These are phyloP conservation scores for Calonectria hawksworthii DNA, from an alignment of 2,329 filamentous ascomycete species.

Conservation along the genomic window DNA sequence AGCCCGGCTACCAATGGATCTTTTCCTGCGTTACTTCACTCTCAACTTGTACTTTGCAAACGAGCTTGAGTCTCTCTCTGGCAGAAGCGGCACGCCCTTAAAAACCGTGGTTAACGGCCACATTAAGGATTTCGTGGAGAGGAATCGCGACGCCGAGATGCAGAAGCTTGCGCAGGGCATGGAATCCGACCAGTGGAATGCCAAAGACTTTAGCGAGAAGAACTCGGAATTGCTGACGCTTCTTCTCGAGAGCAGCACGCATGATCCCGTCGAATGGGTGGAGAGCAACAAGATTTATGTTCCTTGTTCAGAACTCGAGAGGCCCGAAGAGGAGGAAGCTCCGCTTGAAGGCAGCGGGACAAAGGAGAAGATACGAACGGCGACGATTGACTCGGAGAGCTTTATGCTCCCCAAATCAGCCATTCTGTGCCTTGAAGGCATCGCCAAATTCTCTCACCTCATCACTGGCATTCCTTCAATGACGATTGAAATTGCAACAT, in stretches of 20 bases:
- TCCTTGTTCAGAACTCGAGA: slow-evolving; percentile 57
- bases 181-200: slow-evolving; percentile 85
- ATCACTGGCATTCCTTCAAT: slow-evolving; percentile 90
- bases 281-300: slow-evolving; percentile 72
- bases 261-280: slow-evolving; percentile 77
- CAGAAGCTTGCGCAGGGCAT: slow-evolving; percentile 82
- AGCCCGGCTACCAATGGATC: slow-evolving; percentile 73
- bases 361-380: slow-evolving; percentile 78
- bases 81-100: slow-evolving; percentile 79
- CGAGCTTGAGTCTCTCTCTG: slow-evolving; percentile 88
- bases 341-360: slow-evolving; percentile 62
- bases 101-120: slow-evolving; percentile 87
- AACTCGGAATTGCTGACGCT: slow-evolving; percentile 72
- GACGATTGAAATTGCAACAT: slow-evolving; percentile 84
- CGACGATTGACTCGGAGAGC: slow-evolving; percentile 85
- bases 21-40: slow-evolving; percentile 86
- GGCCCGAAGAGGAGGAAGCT: slow-evolving; percentile 49
- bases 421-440: slow-evolving; percentile 82
- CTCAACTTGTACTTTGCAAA: slow-evolving; percentile 87
- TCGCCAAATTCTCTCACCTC: slow-evolving; percentile 86
- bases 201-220: slow-evolving; percentile 78
- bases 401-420: slow-evolving; percentile 91
- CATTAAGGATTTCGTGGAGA: slow-evolving; percentile 83
- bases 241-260: slow-evolving; percentile 78
- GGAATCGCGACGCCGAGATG: slow-evolving; percentile 78